Conservation (phyloP, 2,329 filamentous ascomycete genomes). For the Stemphylium vesicarium region DNA sequence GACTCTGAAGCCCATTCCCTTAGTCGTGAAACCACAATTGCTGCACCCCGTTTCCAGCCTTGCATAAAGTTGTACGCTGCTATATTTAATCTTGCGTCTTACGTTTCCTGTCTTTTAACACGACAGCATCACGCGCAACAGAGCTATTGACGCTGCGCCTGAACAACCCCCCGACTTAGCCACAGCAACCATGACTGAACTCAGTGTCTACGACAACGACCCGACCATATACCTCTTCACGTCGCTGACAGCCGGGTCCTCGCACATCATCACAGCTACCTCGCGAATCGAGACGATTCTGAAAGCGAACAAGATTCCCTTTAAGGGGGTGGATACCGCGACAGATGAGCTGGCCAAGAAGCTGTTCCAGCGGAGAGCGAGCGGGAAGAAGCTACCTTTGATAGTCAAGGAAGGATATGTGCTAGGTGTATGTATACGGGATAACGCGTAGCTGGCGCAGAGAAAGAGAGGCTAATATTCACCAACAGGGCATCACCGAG, state of each 20-base stretch:
- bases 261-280: slow-evolving; percentile 94
- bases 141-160: slow-evolving; percentile 5
- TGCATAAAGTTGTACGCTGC: slow-evolving; percentile 1
- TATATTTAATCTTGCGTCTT: neutral
- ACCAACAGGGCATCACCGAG: slow-evolving; percentile 79
- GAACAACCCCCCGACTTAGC: neutral
- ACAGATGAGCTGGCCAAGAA: slow-evolving; percentile 87
- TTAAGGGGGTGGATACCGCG: slow-evolving; percentile 89
- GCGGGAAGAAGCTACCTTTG: slow-evolving; percentile 86
- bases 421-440: slow-evolving; percentile 71
- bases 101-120: neutral
- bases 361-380: slow-evolving; percentile 84
- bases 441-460: neutral
- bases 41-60: slow-evolving; percentile 6
- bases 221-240: slow-evolving; percentile 86
- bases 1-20: slow-evolving; percentile 14
- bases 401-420: slow-evolving; percentile 87
- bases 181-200: slow-evolving; percentile 43
- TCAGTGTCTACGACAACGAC: slow-evolving; percentile 54
- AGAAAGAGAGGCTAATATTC: slow-evolving; percentile 8
- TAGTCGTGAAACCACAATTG: slow-evolving; percentile 15
- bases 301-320: slow-evolving; percentile 91
- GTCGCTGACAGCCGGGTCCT: slow-evolving; percentile 92
- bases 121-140: neutral
- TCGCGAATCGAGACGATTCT: slow-evolving; percentile 96